Percentiles rank a stretch among this genome's conserved stretches.
These are phyloP conservation scores for Ogataea paradorogensis DNA, from an alignment of 805 yeast genomes.

Conservation along the genomic window DNA sequence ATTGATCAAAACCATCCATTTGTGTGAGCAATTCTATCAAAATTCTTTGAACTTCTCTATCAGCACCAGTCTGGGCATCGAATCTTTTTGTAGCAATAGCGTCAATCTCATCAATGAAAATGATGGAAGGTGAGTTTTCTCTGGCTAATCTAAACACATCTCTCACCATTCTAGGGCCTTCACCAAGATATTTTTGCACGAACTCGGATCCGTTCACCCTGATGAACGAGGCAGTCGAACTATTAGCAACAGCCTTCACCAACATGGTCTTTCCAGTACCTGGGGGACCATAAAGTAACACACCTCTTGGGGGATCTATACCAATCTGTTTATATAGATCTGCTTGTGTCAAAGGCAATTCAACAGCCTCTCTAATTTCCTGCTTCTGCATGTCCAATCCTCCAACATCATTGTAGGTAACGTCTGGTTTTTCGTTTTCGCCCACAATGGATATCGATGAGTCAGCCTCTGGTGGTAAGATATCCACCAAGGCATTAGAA, in stretches of 20 bases:
- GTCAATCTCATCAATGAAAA: constrained; percentile 97
- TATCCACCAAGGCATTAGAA: constrained; percentile 95
- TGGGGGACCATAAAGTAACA: constrained; percentile 96
- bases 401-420: constrained; percentile 96
- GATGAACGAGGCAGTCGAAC: constrained; percentile 92
- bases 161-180: constrained; percentile 99
- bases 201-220: constrained; percentile 98
- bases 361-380: constrained; percentile 98
- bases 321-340: constrained; percentile 97
- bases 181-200: constrained; percentile 97
- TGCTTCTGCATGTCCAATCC: constrained; percentile 99
- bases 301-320: constrained; percentile 99
- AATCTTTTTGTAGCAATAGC: constrained; percentile 99
- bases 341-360: constrained; percentile 91
- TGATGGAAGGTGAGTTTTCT: constrained; percentile 95
- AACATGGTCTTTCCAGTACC: constrained; percentile 99
- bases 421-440: constrained; percentile 89
- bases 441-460: constrained; percentile 93
- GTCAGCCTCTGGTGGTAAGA: constrained; percentile 98
- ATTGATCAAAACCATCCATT: constrained; percentile 99
- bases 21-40: constrained; percentile 92
- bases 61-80: constrained; percentile 99
- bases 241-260: constrained; percentile 97
- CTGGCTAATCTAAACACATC: constrained; percentile 96
- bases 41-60: constrained; percentile 98